A percentile compares a stretch with the other conserved stretches of the same genome.
Evolutionary conservation across 106 monocot species (phyloP).

Genomic region (Phalaenopsis equestris): DNA sequence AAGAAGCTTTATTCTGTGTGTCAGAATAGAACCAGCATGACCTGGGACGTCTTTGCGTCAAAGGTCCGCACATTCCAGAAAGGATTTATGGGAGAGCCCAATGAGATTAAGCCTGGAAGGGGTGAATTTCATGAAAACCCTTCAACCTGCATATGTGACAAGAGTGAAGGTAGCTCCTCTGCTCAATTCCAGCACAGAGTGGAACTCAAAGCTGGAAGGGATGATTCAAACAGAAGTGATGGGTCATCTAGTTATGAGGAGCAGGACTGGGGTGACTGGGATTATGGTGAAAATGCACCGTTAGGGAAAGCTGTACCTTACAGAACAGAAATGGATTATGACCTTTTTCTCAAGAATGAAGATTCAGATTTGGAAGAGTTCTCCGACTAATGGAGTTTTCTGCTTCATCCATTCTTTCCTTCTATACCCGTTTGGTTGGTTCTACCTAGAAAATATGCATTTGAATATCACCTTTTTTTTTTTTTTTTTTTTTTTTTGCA

Average conservation of each 20-base stretch:
- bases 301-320: not conserved
- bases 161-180: not conserved
- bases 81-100: constrained; percentile 78
- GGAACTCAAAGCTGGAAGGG: not conserved
- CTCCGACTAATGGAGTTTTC: not conserved
- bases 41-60: constrained; percentile 53
- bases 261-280: constrained; percentile 1
- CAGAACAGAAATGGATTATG: not conserved
- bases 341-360: not conserved
- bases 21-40: constrained; percentile 37
- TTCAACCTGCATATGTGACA: constrained; percentile 34
- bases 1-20: constrained; percentile 53
- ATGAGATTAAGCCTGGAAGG: constrained; percentile 56
- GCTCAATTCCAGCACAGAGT: not conserved
- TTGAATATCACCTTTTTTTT: no score
- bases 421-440: not conserved
- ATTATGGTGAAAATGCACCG: not conserved
- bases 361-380: not conserved
- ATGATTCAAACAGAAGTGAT: not conserved
- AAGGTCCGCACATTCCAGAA: constrained; percentile 41
- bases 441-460: not conserved
- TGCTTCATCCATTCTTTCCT: not conserved
- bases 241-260: not conserved
- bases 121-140: constrained; percentile 81
- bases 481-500: no score